Percentiles rank a stretch among this genome's conserved stretches.
Evolutionary conservation across 345 rosid species (phyloP).

Genomic region (Citrus australasica): DNA sequence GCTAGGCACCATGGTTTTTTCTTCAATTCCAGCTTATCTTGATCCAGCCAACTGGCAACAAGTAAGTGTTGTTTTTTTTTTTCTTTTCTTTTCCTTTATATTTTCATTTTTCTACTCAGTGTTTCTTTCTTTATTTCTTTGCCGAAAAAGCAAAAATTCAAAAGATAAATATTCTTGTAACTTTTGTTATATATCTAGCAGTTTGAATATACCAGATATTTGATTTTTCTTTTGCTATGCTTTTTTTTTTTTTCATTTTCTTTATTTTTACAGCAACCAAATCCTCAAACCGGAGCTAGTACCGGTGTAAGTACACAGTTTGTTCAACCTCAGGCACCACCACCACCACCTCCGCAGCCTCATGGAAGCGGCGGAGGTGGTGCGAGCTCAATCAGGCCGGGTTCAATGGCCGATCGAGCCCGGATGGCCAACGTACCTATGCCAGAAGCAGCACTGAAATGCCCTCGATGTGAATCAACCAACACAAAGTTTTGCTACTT

Average conservation of each 20-base stretch:
- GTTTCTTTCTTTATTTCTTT: constrained; percentile 29
- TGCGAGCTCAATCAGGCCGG: constrained; percentile 66
- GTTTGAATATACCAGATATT: constrained; percentile 56
- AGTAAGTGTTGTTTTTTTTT: constrained; percentile 33
- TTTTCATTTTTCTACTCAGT: neutral
- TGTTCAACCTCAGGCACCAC: constrained; percentile 31
- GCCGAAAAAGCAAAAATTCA: constrained; percentile 30
- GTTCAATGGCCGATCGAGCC: constrained; percentile 94
- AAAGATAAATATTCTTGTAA: constrained; percentile 43
- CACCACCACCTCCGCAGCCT: constrained; percentile 44
- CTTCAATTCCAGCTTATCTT: constrained; percentile 92
- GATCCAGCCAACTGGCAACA: constrained; percentile 99
- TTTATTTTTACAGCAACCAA: constrained; percentile 39
- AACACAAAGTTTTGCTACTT: constrained; percentile 97
- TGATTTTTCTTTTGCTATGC: constrained; percentile 18
- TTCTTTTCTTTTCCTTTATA: neutral
- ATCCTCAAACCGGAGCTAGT: constrained; percentile 33
- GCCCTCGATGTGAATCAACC: constrained; percentile 92
- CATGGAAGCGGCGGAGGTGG: constrained; percentile 53
- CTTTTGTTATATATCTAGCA: constrained; percentile 35
- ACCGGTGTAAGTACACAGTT: constrained; percentile 25
- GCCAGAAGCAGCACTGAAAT: constrained; percentile 74
- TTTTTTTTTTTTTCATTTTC: constrained; percentile 22
- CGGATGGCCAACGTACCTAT: constrained; percentile 73
- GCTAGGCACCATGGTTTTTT: constrained; percentile 60